Percentiles rank a stretch among this genome's conserved stretches.
These are phyloP conservation scores for Pythium plurisporium DNA, from an alignment of 352 stramenopile species.

Conservation along the genomic window DNA sequence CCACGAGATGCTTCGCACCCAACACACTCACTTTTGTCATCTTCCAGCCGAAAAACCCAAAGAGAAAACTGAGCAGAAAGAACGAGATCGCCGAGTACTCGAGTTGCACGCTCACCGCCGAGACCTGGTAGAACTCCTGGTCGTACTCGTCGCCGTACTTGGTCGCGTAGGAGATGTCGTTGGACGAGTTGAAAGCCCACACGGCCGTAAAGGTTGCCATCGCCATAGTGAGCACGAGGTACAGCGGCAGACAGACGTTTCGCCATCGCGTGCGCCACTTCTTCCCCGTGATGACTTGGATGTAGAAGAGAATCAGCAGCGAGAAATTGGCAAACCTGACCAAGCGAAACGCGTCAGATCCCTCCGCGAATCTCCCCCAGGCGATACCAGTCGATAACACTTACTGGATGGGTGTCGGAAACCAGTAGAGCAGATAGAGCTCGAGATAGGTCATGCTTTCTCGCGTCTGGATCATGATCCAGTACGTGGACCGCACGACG, in stretches of 20 bases:
- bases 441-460: constrained; percentile 73
- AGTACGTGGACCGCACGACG: constrained; percentile 74
- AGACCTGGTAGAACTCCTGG: constrained; percentile 77
- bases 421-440: constrained; percentile 86
- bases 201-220: constrained; percentile 84
- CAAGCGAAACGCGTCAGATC: too few relatives aligned
- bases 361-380: background rate
- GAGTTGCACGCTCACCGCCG: constrained; percentile 72
- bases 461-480: constrained; percentile 77
- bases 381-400: constrained; percentile 1
- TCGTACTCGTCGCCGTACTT: constrained; percentile 75
- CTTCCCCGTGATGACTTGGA: constrained; percentile 78
- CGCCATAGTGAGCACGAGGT: constrained; percentile 72
- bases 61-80: constrained; percentile 73
- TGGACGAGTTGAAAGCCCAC: constrained; percentile 83
- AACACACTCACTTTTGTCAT: constrained; percentile 59
- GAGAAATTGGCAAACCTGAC: constrained; percentile 87
- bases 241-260: constrained; percentile 79
- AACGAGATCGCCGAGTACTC: constrained; percentile 81
- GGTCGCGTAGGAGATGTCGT: constrained; percentile 69
- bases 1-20: background rate
- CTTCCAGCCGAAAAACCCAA: constrained; percentile 85
- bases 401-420: constrained; percentile 76
- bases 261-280: constrained; percentile 71
- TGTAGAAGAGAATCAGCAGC: constrained; percentile 86